phyloP scores from a whole-genome alignment of 1,284 basidiomycete species.

The Fomitopsis betulina region DNA sequence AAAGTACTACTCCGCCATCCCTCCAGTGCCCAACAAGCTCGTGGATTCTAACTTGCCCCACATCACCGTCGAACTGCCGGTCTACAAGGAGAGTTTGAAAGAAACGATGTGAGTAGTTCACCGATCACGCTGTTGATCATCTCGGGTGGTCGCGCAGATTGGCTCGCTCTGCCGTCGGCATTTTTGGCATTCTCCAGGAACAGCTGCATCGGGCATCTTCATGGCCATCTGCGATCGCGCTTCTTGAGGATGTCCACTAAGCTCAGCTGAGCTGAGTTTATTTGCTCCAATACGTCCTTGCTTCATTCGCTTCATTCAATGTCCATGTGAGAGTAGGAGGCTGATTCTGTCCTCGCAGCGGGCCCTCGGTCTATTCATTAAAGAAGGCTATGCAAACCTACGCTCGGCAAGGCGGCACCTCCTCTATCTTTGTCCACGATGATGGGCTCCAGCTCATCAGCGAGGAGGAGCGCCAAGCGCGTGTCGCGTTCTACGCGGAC shows the following conservation, averaged over 20 bases:
- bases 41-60: constrained; percentile 63
- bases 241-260: background rate
- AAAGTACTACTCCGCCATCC: constrained; percentile 63
- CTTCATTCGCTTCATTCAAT: background rate
- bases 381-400: constrained; percentile 88
- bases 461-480: constrained; percentile 31
- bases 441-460: constrained; percentile 53
- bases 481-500: constrained; percentile 46
- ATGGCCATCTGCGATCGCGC: background rate
- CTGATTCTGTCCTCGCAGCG: constrained; percentile 29
- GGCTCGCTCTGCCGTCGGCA: background rate
- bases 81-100: constrained; percentile 74
- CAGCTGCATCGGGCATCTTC: constrained; percentile 3
- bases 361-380: constrained; percentile 74
- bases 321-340: background rate
- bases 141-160: background rate
- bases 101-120: constrained; percentile 57
- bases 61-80: constrained; percentile 74
- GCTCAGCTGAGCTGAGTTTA: background rate
- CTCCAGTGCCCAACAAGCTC: constrained; percentile 54
- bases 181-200: background rate
- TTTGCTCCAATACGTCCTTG: background rate
- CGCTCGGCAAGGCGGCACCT: constrained; percentile 77
- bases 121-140: background rate
- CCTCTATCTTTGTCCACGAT: constrained; percentile 72